phyloP scores from a whole-genome alignment of 164 flowering plant species.

The Buxus sempervirens region DNA sequence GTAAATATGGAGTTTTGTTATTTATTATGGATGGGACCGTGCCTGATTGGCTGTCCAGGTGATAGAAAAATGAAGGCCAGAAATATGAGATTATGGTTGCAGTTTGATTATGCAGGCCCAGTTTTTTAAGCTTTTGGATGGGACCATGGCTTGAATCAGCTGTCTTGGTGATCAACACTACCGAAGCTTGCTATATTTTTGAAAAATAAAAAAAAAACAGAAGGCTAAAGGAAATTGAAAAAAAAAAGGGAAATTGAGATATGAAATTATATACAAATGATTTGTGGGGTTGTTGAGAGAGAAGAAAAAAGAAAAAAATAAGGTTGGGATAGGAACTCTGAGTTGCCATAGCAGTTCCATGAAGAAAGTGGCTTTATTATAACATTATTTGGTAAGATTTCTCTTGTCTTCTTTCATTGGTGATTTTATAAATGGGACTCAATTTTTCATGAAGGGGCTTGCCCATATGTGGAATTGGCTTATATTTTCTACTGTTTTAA shows the following conservation, averaged over 20 bases:
- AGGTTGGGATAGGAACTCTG: neutral
- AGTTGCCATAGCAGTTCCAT: neutral
- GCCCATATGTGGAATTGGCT: too few species aligned
- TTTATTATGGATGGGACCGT: neutral
- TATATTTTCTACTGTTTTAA: too few species aligned
- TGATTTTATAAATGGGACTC: neutral
- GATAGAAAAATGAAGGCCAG: neutral
- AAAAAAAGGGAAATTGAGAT: neutral
- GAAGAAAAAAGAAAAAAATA: neutral
- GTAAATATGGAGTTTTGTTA: neutral
- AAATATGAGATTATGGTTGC: neutral
- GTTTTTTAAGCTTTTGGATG: neutral
- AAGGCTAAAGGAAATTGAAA: neutral
- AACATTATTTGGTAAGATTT: neutral
- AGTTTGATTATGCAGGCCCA: neutral
- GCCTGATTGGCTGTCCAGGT: neutral
- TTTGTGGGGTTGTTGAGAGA: too few species aligned
- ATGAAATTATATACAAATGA: too few species aligned
- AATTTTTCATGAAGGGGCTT: too few species aligned
- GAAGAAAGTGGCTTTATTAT: neutral
- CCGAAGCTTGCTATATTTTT: neutral
- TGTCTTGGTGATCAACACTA: neutral
- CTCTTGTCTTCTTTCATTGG: neutral
- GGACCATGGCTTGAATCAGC: neutral
- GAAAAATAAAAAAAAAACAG: neutral